phyloP scores from a whole-genome alignment of 345 rosid species.

The Sisymbrium altissimum region DNA sequence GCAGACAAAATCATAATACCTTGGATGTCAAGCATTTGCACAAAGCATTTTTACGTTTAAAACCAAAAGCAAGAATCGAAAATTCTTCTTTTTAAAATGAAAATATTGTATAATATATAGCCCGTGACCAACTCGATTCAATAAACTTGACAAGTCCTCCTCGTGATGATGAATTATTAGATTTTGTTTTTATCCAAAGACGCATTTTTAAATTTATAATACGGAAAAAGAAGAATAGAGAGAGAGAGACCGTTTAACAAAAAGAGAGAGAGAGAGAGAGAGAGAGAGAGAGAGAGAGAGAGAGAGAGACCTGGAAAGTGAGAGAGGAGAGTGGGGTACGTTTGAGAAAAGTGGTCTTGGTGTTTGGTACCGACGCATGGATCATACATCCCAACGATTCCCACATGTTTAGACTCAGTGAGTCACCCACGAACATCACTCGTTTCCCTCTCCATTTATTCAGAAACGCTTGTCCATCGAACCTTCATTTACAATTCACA shows the following conservation, averaged over 20 bases:
- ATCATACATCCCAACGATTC: constrained; percentile 76
- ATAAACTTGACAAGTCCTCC: constrained; percentile 15
- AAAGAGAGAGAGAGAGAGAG: constrained; percentile 55
- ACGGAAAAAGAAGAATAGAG: not conserved
- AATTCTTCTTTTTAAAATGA: not conserved
- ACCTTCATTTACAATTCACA: constrained; percentile 40
- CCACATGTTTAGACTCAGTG: constrained; percentile 84
- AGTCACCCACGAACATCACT: constrained; percentile 98
- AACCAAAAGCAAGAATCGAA: not conserved
- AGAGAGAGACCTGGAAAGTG: constrained; percentile 48
- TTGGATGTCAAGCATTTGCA: constrained; percentile 27
- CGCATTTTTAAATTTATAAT: not conserved
- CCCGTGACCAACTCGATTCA: constrained; percentile 26
- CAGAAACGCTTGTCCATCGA: constrained; percentile 64
- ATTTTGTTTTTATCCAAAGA: constrained; percentile 21
- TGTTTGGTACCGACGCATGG: constrained; percentile 60
- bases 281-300: constrained; percentile 48
- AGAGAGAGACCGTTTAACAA: not conserved
- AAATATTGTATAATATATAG: not conserved
- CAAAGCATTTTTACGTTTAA: not conserved
- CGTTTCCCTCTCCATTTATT: constrained; percentile 82
- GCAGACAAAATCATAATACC: constrained; percentile 22
- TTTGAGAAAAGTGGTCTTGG: constrained; percentile 39
- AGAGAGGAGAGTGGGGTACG: constrained; percentile 50
- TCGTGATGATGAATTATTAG: constrained; percentile 29